Conservation (phyloP, 768 basidiomycete species). For the Rickenella mellea region DNA sequence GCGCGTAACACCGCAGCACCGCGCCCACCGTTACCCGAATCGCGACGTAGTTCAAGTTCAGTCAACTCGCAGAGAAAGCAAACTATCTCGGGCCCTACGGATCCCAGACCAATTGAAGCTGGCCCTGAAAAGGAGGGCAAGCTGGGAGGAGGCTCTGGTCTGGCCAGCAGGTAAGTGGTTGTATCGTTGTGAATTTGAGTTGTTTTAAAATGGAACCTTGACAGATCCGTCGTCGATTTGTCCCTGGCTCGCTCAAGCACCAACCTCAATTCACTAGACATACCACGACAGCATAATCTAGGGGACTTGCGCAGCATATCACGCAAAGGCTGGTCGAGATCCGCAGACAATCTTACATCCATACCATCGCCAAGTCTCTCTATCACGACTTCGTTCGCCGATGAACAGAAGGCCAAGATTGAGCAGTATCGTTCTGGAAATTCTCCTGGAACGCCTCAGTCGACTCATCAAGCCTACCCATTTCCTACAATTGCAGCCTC, state of each 20-base stretch:
- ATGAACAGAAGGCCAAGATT: constrained; percentile 48
- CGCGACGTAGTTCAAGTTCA: constrained; percentile 5
- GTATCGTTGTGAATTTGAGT: neutral
- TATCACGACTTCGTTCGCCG: constrained; percentile 29
- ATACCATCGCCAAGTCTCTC: constrained; percentile 26
- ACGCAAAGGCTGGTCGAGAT: constrained; percentile 68
- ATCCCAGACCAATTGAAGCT: constrained; percentile 56
- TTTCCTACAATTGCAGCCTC: constrained; percentile 23
- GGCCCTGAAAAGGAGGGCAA: constrained; percentile 20
- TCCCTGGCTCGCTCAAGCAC: constrained; percentile 33
- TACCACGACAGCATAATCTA: constrained; percentile 24
- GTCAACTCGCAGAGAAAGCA: constrained; percentile 36
- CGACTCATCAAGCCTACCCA: constrained; percentile 15
- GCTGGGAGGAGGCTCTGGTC: constrained; percentile 28
- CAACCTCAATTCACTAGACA: constrained; percentile 26
- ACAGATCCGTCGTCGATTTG: constrained; percentile 60
- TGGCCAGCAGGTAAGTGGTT: constrained; percentile 1
- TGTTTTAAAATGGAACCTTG: constrained; percentile 5
- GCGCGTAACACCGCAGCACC: constrained; percentile 47
- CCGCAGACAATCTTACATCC: constrained; percentile 68
- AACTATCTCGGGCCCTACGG: constrained; percentile 80
- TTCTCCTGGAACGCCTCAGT: constrained; percentile 45
- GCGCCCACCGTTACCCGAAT: constrained; percentile 25
- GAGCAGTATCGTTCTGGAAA: constrained; percentile 59
- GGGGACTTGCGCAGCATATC: constrained; percentile 67